These are phyloP conservation scores for Rosa lucieae DNA, from an alignment of 306 rosid genomes.

Conservation along the genomic window DNA sequence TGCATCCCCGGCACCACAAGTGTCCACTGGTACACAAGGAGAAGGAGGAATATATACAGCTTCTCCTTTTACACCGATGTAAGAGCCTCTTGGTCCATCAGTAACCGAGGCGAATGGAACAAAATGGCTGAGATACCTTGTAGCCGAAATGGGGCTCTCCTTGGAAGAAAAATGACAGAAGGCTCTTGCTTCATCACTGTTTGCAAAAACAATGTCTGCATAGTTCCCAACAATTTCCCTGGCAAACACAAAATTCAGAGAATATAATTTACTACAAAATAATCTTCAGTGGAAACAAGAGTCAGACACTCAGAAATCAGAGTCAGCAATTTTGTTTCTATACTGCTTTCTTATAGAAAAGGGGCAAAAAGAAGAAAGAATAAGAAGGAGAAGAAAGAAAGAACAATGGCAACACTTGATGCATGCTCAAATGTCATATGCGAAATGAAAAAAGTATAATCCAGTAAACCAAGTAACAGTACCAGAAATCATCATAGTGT, in stretches of 20 bases:
- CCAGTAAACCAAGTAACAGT: conserved; percentile 4
- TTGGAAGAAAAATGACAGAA: conserved; percentile 63
- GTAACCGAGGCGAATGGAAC: conserved; percentile 87
- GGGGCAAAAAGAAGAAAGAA: too few relatives aligned
- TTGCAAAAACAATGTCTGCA: conserved; percentile 81
- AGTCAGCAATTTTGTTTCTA: not conserved
- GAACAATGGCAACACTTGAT: not conserved
- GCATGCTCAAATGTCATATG: not conserved
- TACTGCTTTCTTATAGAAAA: not conserved
- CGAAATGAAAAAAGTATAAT: not conserved
- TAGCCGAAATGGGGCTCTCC: conserved; percentile 58
- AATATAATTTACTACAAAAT: not conserved
- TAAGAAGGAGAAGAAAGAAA: not conserved
- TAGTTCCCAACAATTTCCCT: conserved; percentile 81
- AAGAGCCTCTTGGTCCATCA: conserved; percentile 79
- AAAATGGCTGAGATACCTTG: conserved; percentile 85
- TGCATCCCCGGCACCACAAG: conserved; percentile 98
- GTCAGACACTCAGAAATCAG: not conserved
- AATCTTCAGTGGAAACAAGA: not conserved
- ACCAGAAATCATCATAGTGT: conserved; percentile 91
- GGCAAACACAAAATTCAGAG: conserved; percentile 22
- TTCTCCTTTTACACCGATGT: conserved; percentile 84
- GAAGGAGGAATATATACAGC: conserved; percentile 85
- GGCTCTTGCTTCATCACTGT: conserved; percentile 81
- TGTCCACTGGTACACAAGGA: conserved; percentile 84